These are phyloP conservation scores for Arthonia radiata DNA, from an alignment of 495 filamentous ascomycete genomes.

Conservation along the genomic window DNA sequence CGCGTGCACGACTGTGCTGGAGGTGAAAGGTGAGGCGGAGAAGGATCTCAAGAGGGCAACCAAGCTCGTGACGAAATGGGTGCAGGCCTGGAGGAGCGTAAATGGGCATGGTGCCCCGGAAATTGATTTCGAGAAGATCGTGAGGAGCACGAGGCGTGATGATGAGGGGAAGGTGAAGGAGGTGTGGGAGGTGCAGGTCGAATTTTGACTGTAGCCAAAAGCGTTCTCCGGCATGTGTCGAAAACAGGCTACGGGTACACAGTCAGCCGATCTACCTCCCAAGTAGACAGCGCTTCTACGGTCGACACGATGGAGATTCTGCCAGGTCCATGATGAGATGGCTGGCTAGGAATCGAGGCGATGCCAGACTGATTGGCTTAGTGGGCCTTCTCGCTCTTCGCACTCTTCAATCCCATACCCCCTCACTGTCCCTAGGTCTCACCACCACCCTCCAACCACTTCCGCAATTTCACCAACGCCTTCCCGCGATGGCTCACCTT, in stretches of 20 bases:
- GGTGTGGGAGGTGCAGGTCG: constrained; percentile 1
- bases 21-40: constrained; percentile 55
- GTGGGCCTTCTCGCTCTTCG: no score
- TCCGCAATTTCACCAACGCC: constrained; percentile 61
- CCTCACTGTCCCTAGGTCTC: no score
- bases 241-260: no score
- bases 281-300: no score
- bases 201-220: no score
- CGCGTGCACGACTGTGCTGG: constrained; percentile 50
- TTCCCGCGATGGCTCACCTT: constrained; percentile 70
- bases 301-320: no score
- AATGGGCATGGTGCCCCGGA: not conserved
- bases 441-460: constrained; percentile 61
- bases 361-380: no score
- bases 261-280: no score
- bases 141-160: not conserved
- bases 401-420: no score
- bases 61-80: constrained; percentile 22
- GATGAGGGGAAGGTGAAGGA: not conserved
- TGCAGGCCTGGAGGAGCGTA: constrained; percentile 1
- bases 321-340: no score
- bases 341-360: no score
- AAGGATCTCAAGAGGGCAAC: constrained; percentile 54
- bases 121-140: constrained; percentile 1
- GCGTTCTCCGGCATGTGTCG: no score